These are phyloP conservation scores for Monoraphidium neglectum DNA, from an alignment of 139 green algal species.

Conservation along the genomic window DNA sequence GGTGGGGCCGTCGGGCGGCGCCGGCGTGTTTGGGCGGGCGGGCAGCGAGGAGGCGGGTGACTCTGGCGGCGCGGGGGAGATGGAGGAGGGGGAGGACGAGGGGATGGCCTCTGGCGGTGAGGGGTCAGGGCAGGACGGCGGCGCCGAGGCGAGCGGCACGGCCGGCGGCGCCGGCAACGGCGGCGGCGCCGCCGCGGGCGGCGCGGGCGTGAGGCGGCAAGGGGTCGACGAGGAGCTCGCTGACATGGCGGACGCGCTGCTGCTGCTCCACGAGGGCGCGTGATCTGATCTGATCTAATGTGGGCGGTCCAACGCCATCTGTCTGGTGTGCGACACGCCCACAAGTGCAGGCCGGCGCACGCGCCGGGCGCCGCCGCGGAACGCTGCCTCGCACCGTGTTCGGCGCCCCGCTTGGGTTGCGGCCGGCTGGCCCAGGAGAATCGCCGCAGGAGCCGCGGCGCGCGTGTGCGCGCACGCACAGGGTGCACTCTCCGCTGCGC, in stretches of 20 bases:
- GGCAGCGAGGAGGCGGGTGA: conserved; percentile 24
- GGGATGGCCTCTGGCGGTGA: background rate
- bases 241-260: conserved; percentile 62
- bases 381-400: no score
- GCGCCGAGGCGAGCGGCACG: background rate
- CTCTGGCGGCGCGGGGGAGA: conserved; percentile 1
- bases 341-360: no score
- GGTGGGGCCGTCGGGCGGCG: background rate
- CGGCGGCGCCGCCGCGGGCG: background rate
- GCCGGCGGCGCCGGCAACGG: conserved; percentile 7
- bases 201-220: conserved; percentile 10
- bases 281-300: no score
- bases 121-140: background rate
- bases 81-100: background rate
- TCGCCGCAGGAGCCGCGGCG: no score
- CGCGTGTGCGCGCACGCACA: no score
- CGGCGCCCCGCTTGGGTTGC: no score
- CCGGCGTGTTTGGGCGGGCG: background rate
- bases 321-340: no score
- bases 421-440: no score
- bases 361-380: no score
- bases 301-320: no score
- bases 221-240: conserved; percentile 62
- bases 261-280: conserved; percentile 61
- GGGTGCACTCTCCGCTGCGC: no score